Percentiles rank a stretch among this genome's conserved stretches.
Evolutionary conservation across 1,139 yeast species (phyloP).

Genomic region (Geotrichum restrictum): DNA sequence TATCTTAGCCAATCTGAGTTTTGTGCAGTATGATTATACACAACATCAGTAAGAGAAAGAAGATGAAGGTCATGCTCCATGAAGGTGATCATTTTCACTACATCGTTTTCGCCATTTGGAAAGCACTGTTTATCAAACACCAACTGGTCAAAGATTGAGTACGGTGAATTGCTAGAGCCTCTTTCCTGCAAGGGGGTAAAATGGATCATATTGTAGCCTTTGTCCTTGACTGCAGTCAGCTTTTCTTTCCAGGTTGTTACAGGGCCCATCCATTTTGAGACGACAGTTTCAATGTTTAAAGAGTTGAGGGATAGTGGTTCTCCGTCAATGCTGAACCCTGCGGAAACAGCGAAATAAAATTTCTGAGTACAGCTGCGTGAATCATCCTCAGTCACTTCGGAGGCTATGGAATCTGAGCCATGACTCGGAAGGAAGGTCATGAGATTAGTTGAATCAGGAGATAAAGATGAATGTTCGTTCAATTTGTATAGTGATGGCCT

Average conservation of each 20-base stretch:
- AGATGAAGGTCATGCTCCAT: slow-evolving; percentile 57
- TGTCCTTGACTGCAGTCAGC: slow-evolving; percentile 56
- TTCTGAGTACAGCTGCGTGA: slow-evolving; percentile 44
- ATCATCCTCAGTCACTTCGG: slow-evolving; percentile 13
- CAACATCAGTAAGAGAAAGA: slow-evolving; percentile 83
- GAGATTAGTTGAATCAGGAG: not conserved
- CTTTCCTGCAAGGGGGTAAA: slow-evolving; percentile 89
- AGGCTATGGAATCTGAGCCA: slow-evolving; percentile 16
- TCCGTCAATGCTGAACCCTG: slow-evolving; percentile 58
- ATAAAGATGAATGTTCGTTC: not conserved
- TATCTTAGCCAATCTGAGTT: slow-evolving; percentile 80
- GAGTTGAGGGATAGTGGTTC: slow-evolving; percentile 67
- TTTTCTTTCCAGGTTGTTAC: slow-evolving; percentile 59
- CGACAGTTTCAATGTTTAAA: slow-evolving; percentile 78
- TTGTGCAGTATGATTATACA: slow-evolving; percentile 90
- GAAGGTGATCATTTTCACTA: slow-evolving; percentile 45
- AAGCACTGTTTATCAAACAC: slow-evolving; percentile 67
- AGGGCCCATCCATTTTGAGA: slow-evolving; percentile 89
- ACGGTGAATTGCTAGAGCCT: slow-evolving; percentile 88
- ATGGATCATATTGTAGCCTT: slow-evolving; percentile 93
- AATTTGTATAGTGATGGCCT: not conserved
- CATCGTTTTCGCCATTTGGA: slow-evolving; percentile 46
- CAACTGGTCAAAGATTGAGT: slow-evolving; percentile 83
- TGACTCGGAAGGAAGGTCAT: not conserved
- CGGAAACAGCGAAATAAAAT: slow-evolving; percentile 77